Base-by-base conservation (phyloP, 2,329 filamentous ascomycete species). In the Ceratocystis colombiana region DNA sequence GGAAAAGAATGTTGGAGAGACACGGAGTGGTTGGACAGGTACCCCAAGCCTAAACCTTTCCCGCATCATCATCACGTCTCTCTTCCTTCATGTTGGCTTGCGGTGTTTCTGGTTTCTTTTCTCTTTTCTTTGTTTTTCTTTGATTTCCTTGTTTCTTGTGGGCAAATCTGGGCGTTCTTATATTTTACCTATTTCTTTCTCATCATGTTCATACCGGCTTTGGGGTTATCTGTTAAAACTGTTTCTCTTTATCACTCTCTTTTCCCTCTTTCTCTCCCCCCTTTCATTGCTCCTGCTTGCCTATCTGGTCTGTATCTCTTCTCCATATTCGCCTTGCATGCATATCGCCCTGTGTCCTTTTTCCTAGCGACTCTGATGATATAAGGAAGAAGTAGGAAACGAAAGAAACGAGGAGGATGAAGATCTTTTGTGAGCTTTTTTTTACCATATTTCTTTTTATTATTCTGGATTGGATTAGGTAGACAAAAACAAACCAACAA, bases 281-380 rank as follows among this genome's bases (percentile, higher is more conserved):
- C 37, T 41, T 41, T 41, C 37, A 41, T 12, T 41, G 10, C 33
- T 41, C 3, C 37, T 41, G 37, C 37, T 12, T 41, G 37, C 37
- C 37, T 41, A 12, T 10, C 37, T 41, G 37, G 37, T 41, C 37
- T 41, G 12, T 12, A 41, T 41, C 33, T 59, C 48, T 62, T 63
- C 20, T 20, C 15, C 10, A 69, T 69, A 69, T 70, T 71, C 46
- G 41, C 69, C 67, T 62, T 66, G 57, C 33, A 62, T 62, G 48
- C 37, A 41, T 41, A 12, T 25, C 17, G 10, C 22, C 3, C 15
- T 20, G 3, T 15, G 20, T 64, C 28, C 33, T 55, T 25, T 53
- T 20, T 41, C 50, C 59, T 25, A 28, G 30, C n/a, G 1, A 8
- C 3, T 17, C 17, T 8, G n/a, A n/a, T 20, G 37, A 25, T n/a